Base-by-base conservation (phyloP, 116 monocot genomes). In the Zostera marina region DNA sequence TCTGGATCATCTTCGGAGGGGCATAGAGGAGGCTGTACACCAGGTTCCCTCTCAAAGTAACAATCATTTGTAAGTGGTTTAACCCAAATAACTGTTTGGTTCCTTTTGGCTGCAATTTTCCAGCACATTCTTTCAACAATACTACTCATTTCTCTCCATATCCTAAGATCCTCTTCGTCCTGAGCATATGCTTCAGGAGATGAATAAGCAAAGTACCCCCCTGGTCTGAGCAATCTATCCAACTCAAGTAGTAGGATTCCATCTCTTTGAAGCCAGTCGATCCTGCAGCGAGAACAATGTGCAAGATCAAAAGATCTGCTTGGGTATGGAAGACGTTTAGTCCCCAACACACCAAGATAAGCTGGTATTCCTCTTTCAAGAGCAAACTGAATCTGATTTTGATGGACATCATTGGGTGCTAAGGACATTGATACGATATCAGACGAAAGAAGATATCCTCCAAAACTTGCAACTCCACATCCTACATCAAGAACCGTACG, bases 111-210 rank as follows among this genome's bases (percentile, higher is more conserved):
- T 55, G 92, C 92, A 76, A 92, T 80, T 64, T 76, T 83, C 92
- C 92, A 92, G 64, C 92, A 92, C 92, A 92, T 92, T 52, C 92
- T 59, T 52, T 87, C 80, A 24, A 92, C 87, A 58, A 92, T 70
- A 0, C 75, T 62, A 70, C 92, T 92, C 92, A 92, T 92, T 66
- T 80, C 72, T 58, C 56, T 80, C 92, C 92, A 92, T 54, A 92
- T 92, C 62, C 74, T 76, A 15, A 75, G 76, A 75, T 92, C 83
- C 59, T 92, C 87, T 67, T 92, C 92, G 68, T 92, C 92, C 45
- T 86, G 79, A 44, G 92, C 92, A 83, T 92, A 92, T 58, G 92
- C 92, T 75, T 92, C 92, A 24, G 92, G 92, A 57, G 92, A 92
- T 19, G 92, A 92, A 68, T 92, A 92, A 21, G 80, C 92, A 80